Conservation (phyloP, 306 rosid species). For the Trichosanthes cucumerina region DNA sequence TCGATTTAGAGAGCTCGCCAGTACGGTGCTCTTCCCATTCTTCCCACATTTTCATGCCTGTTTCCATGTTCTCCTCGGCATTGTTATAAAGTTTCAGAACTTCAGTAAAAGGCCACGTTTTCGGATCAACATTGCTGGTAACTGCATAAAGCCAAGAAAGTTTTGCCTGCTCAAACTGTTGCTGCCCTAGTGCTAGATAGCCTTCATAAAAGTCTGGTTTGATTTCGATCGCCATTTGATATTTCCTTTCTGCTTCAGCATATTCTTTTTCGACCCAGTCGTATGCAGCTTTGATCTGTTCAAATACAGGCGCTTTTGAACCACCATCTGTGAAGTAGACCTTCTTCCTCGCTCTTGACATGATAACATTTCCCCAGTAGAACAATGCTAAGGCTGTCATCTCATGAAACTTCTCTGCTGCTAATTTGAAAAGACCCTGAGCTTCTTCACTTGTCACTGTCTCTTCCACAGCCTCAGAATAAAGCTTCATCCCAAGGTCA, state of each 20-base stretch:
- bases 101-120: conserved; percentile 45
- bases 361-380: conserved; percentile 93
- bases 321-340: conserved; percentile 43
- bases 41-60: conserved; percentile 75
- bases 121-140: conserved; percentile 36
- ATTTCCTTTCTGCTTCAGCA: conserved; percentile 59
- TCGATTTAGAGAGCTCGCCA: conserved; percentile 29
- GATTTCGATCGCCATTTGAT: conserved; percentile 52
- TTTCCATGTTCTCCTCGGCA: conserved; percentile 80
- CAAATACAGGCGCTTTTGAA: conserved; percentile 34
- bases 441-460: conserved; percentile 78
- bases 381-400: conserved; percentile 87
- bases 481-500: conserved; percentile 74
- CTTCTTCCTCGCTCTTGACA: conserved; percentile 76
- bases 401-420: conserved; percentile 75
- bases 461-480: conserved; percentile 96
- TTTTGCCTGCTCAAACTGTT: conserved; percentile 71
- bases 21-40: conserved; percentile 31
- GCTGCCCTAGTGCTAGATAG: conserved; percentile 67
- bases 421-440: conserved; percentile 64
- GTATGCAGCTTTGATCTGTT: conserved; percentile 40
- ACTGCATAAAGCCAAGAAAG: conserved; percentile 73
- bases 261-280: conserved; percentile 70
- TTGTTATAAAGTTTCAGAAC: conserved; percentile 56
- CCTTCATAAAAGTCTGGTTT: conserved; percentile 81